Evolutionary conservation across 2,329 filamentous ascomycete species (phyloP).

Genomic region (Endothia cerciana): DNA sequence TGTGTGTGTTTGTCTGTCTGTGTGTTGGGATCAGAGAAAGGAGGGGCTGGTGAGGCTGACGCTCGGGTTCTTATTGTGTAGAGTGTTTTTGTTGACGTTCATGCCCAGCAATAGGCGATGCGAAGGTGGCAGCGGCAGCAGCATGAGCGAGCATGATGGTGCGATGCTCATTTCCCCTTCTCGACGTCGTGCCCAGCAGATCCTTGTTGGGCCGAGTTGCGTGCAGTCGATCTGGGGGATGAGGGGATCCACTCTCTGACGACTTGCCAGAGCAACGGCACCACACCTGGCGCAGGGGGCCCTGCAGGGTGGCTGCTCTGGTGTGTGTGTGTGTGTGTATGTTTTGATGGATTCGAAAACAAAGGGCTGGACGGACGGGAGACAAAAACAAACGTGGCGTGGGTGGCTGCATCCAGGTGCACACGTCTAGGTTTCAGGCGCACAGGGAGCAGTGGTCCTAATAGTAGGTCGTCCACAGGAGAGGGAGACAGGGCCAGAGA

Average conservation of each 20-base stretch:
- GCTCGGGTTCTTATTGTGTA: constrained; percentile 7
- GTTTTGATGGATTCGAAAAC: constrained; percentile 2
- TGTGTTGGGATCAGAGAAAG: background rate
- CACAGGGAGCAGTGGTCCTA: no score
- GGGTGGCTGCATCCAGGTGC: constrained; percentile 2
- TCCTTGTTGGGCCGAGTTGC: background rate
- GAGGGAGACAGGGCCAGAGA: no score
- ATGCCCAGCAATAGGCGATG: background rate
- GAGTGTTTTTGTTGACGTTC: constrained; percentile 6
- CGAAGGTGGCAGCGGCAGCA: background rate
- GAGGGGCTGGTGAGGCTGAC: background rate
- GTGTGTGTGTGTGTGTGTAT: background rate
- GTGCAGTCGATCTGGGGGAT: constrained; percentile 16
- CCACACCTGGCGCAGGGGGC: constrained; percentile 12
- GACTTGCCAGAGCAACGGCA: constrained; percentile 26
- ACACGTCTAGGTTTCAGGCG: no score
- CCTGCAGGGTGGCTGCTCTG: background rate
- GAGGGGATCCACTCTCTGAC: constrained; percentile 18
- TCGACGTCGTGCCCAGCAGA: constrained; percentile 14
- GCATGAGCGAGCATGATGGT: constrained; percentile 22
- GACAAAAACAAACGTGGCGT: no score
- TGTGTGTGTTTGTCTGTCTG: no score
- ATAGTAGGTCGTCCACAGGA: background rate
- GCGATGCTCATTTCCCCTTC: constrained; percentile 26
- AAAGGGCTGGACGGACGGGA: background rate